Evolutionary conservation across 441 rosid species (phyloP).

Genomic region (Brassica balearica): DNA sequence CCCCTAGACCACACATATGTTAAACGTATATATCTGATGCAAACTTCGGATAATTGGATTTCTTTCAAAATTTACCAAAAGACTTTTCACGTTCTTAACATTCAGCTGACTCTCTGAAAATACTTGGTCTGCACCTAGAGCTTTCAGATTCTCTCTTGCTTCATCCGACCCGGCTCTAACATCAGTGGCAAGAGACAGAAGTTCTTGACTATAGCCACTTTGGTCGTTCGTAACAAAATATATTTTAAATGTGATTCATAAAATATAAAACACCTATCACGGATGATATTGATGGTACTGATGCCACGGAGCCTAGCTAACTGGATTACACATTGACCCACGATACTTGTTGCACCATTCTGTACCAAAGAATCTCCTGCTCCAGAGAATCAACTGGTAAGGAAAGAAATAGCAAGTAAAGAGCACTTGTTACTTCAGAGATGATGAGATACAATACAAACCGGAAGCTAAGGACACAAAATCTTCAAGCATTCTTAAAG

Average conservation of each 20-base stretch:
- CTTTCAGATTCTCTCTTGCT: conserved; percentile 65
- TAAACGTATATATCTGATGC: conserved; percentile 19
- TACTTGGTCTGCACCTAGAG: conserved; percentile 70
- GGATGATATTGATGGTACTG: conserved; percentile 71
- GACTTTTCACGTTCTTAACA: conserved; percentile 80
- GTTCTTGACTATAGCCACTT: not conserved
- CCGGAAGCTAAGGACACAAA: conserved; percentile 70
- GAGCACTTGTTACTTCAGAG: conserved; percentile 1
- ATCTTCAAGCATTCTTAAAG: conserved; percentile 94
- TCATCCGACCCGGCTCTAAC: conserved; percentile 81
- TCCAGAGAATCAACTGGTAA: conserved; percentile 30
- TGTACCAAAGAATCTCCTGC: conserved; percentile 87
- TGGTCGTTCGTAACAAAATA: not conserved
- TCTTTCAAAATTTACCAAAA: conserved; percentile 58
- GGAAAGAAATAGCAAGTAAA: conserved; percentile 12
- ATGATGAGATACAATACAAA: conserved; percentile 31
- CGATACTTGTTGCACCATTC: conserved; percentile 94
- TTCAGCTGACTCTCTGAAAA: conserved; percentile 53
- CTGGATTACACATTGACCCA: conserved; percentile 91
- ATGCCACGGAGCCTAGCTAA: conserved; percentile 76
- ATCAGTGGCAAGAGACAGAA: conserved; percentile 30
- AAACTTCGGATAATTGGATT: not conserved
- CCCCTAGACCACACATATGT: conserved; percentile 49
- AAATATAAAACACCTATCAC: conserved; percentile 71
- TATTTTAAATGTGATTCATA: not conserved